Evolutionary conservation across 139 green algal genomes (phyloP), one percentile per base, ranked within the genome.

Genomic region (Zygnema circumcarinatum): DNA sequence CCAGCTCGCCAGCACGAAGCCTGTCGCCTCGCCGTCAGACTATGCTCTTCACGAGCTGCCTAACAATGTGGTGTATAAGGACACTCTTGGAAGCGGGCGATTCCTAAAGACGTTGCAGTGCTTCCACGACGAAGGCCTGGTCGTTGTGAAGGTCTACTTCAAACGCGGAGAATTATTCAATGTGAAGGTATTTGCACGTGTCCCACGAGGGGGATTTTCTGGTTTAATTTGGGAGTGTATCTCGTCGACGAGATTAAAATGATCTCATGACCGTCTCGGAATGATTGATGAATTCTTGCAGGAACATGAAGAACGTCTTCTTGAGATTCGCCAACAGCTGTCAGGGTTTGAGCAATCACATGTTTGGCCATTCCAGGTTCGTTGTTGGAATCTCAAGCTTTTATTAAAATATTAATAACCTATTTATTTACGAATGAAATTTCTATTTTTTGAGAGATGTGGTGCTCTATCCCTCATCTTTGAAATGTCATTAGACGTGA

Each of bases 71-170:
- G 69, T 86, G 33, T 87, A 87, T 40, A 91, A 91, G 74, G 67
- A 87, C 25, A 76, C 41, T n/a, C 69, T 91, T 36, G 87, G 68
- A 33, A 33, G 83, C 2, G 87, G 69, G 2, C 73, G 87, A 21
- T 91, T 91, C 39, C 75, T 90, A 0, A 91, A 92, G 84, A 88
- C 88, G 31, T 20, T 86, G 29, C 36, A 68, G 74, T 88, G 80
- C 79, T 35, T 80, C 3, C 84, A 92, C 74, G 80, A 92, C n/a
- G 96, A 94, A 3, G 96, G 96, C 0, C 90, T 96, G 1, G 96
- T 98, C 38, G 95, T 99, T 16, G 96, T 98, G 54, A 99, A 98
- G 91, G 94, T 96, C 31, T 97, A 97, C 79, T 87, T 96, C 81
- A 98, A 98, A 76, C 90, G 94, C 1, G 90, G 82, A 0, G 94